phyloP scores from a whole-genome alignment of 192 early-diverging fungal genomes.

The Coemansia sp. region DNA sequence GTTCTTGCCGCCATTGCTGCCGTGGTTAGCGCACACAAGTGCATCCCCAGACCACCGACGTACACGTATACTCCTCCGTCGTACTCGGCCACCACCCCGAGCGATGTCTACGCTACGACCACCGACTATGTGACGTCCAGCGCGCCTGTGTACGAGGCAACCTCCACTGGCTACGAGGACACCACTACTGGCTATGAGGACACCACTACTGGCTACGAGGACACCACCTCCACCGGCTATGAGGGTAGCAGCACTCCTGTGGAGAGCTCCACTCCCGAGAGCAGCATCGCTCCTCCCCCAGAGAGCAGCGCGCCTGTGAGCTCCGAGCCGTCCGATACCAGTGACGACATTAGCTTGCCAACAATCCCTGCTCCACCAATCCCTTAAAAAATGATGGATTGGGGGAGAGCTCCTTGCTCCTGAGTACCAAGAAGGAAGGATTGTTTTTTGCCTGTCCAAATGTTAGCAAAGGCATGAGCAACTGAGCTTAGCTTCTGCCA shows the following conservation, averaged over 20 bases:
- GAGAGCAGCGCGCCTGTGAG: too few relatives aligned
- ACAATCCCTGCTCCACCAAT: constrained; percentile 6
- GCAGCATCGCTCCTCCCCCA: too few relatives aligned
- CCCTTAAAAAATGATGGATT: background rate
- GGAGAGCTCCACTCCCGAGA: background rate
- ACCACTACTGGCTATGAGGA: background rate
- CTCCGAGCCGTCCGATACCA: background rate
- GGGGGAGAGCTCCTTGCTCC: too few relatives aligned
- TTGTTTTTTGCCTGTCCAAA: background rate
- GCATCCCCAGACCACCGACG: constrained; percentile 35
- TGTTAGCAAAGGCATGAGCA: background rate
- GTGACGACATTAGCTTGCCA: background rate
- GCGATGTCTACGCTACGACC: constrained; percentile 3
- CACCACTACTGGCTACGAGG: background rate
- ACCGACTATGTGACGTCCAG: constrained; percentile 7
- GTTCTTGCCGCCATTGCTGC: constrained; percentile 26
- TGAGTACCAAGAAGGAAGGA: background rate
- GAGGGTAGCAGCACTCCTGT: constrained; percentile 8
- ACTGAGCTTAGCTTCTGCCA: background rate
- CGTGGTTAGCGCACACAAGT: constrained; percentile 33
- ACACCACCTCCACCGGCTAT: background rate
- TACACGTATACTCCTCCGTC: constrained; percentile 10
- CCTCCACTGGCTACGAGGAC: constrained; percentile 7
- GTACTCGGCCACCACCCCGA: constrained; percentile 6
- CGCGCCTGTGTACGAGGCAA: constrained; percentile 1